Evolutionary conservation across 139 green algal genomes (phyloP), one percentile per base, ranked within the genome.

Genomic region (Tetraselmis chui): DNA sequence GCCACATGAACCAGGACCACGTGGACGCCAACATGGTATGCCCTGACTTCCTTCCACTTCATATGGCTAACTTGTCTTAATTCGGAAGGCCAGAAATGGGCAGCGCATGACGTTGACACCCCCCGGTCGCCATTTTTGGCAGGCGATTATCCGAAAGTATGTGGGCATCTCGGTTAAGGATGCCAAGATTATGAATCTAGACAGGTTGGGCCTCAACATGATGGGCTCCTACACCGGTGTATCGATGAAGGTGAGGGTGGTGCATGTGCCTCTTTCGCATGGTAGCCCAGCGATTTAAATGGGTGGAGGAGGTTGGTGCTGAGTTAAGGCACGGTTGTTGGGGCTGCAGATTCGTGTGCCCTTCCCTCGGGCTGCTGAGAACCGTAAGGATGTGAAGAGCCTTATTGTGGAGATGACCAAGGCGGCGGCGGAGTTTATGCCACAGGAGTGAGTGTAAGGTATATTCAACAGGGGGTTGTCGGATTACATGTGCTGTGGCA

Each of bases 1-100:
- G 83, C 2, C 94, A 98, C 89, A 97, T 98, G 95, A 96, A 96
- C 80, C 89, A 30, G n/a, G 89, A 94, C 84, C 89, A 93, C 87
- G 26, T 28, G 25, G 89, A 91, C 30, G 80, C 59, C 0, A 86
- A 87, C 82, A 85, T 89, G 80, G 78, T 80, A 23, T 29, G 28
- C 28, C 23, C 23, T 18, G 28, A 25, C 76, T 32, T 23, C 24
- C 23, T 32, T 23, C 27, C 23, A 25, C 23, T 25, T 30, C 18
- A 30, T 23, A 25, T 30, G 23, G 28, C 76, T 23, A 30, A 25
- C 29, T 25, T 45, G 24, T n/a, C n/a, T n/a, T n/a, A n/a, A n/a
- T n/a, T n/a, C n/a, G n/a, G n/a, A n/a, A n/a, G n/a, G n/a, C n/a
- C n/a, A n/a, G n/a, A n/a, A n/a, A n/a, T n/a, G n/a, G n/a, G n/a